phyloP scores from a whole-genome alignment of 305 asterid species.

The Fraxinus floribunda region DNA sequence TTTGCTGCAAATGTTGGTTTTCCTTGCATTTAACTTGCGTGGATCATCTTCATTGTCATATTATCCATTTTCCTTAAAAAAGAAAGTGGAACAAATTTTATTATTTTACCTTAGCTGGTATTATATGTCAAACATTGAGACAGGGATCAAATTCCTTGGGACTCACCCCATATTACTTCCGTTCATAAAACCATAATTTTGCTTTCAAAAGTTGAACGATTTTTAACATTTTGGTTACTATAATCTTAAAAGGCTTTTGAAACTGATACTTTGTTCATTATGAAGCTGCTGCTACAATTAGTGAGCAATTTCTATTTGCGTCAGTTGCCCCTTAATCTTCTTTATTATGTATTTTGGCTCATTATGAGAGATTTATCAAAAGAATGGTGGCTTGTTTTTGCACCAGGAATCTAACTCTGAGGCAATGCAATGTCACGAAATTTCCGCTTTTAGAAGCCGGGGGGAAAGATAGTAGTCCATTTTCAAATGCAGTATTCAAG shows the following conservation, averaged over 20 bases:
- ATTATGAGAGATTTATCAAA: background rate
- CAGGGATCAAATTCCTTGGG: slow-evolving; percentile 1
- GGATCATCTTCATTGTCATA: background rate
- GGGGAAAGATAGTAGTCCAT: slow-evolving; percentile 50
- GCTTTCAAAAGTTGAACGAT: background rate
- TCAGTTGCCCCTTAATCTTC: background rate
- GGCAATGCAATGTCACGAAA: slow-evolving; percentile 54
- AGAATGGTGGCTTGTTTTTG: background rate
- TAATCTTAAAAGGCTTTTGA: background rate
- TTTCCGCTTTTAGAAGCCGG: slow-evolving; percentile 50
- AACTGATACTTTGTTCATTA: background rate
- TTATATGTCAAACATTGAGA: background rate
- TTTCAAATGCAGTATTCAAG: slow-evolving; percentile 47
- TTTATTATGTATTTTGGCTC: background rate
- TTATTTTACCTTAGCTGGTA: background rate
- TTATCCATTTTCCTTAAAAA: background rate
- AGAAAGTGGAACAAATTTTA: background rate
- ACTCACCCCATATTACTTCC: background rate
- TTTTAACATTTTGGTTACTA: background rate
- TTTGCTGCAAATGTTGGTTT: background rate
- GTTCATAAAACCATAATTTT: background rate
- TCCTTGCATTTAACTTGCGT: background rate
- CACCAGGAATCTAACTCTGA: slow-evolving; percentile 50
- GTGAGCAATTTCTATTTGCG: background rate
- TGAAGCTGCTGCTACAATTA: background rate